A percentile compares a stretch with the other conserved stretches of the same genome.
These are phyloP conservation scores for Neurospora intermedia DNA, from an alignment of 495 filamentous ascomycete species.

Conservation along the genomic window DNA sequence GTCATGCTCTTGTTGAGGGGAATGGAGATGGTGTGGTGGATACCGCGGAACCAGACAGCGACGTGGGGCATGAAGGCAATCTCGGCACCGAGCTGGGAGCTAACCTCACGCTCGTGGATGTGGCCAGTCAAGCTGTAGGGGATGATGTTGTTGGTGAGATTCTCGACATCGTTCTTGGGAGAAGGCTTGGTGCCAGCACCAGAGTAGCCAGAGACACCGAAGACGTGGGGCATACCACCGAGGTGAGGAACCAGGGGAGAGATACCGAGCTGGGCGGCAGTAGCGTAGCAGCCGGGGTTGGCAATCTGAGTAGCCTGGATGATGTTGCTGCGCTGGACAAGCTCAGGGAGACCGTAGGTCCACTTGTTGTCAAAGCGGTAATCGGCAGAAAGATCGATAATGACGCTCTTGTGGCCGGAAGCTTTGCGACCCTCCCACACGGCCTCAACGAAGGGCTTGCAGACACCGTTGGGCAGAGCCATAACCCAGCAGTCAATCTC, in stretches of 20 bases:
- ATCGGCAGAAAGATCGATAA: constrained; percentile 90
- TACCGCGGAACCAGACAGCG: constrained; percentile 95
- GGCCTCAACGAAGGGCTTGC: constrained; percentile 91
- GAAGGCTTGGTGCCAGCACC: constrained; percentile 93
- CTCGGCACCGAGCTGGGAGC: constrained; percentile 59
- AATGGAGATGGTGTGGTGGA: constrained; percentile 84
- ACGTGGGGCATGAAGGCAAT: constrained; percentile 93
- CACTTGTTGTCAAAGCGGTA: constrained; percentile 85
- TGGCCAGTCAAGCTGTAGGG: constrained; percentile 91
- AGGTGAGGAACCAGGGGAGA: constrained; percentile 72
- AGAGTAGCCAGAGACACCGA: constrained; percentile 92
- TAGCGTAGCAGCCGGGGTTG: constrained; percentile 96
- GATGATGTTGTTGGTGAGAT: constrained; percentile 81
- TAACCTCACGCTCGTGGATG: constrained; percentile 92
- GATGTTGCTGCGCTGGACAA: constrained; percentile 67
- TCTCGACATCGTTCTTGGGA: constrained; percentile 89
- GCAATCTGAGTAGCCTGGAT: constrained; percentile 76
- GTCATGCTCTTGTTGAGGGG: constrained; percentile 76
- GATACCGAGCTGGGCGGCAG: constrained; percentile 88
- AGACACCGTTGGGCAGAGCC: constrained; percentile 95
- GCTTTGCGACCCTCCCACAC: constrained; percentile 57
- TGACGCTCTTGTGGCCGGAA: constrained; percentile 57
- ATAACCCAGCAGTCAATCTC: constrained; percentile 98
- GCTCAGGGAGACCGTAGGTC: constrained; percentile 93
- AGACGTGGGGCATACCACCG: constrained; percentile 71